A percentile compares a stretch with the other conserved stretches of the same genome.
These are phyloP conservation scores for Colletotrichum tabaci DNA, from an alignment of 2,329 filamentous ascomycete species.

Conservation along the genomic window DNA sequence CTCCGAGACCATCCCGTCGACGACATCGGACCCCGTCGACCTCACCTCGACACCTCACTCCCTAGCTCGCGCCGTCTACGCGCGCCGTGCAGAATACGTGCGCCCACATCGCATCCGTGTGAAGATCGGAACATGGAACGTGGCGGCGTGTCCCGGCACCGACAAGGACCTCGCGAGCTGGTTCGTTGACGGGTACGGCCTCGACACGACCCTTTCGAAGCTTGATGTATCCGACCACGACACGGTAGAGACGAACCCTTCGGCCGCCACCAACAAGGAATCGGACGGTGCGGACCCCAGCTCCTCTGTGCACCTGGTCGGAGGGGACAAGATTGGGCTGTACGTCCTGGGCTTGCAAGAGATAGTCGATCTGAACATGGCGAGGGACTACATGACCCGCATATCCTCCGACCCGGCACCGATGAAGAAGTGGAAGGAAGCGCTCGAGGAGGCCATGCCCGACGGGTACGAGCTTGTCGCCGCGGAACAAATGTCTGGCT, in stretches of 20 bases:
- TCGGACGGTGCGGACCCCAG: slow-evolving; percentile 48
- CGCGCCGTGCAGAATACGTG: slow-evolving; percentile 84
- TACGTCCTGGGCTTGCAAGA: slow-evolving; percentile 95
- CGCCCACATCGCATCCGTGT: slow-evolving; percentile 81
- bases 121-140: slow-evolving; percentile 97
- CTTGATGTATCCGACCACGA: slow-evolving; percentile 61
- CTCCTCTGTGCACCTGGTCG: slow-evolving; percentile 61
- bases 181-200: slow-evolving; percentile 85
- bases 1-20: slow-evolving; percentile 45
- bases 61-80: slow-evolving; percentile 76
- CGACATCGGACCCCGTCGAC: slow-evolving; percentile 61
- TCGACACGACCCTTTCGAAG: slow-evolving; percentile 74
- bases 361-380: slow-evolving; percentile 86
- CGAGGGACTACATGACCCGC: slow-evolving; percentile 81
- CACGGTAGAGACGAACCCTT: slow-evolving; percentile 48
- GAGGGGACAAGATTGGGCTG: slow-evolving; percentile 81
- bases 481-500: slow-evolving; percentile 87
- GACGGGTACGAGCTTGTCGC: slow-evolving; percentile 82
- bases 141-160: slow-evolving; percentile 85
- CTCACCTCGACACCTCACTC: slow-evolving; percentile 66
- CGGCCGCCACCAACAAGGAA: slow-evolving; percentile 11
- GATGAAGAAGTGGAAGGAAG: slow-evolving; percentile 84
- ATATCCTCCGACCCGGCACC: slow-evolving; percentile 81
- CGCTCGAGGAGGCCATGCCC: slow-evolving; percentile 81
- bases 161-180: slow-evolving; percentile 90